These are phyloP conservation scores for Rubia occidens DNA, from an alignment of 305 asterid species.

Conservation along the genomic window DNA sequence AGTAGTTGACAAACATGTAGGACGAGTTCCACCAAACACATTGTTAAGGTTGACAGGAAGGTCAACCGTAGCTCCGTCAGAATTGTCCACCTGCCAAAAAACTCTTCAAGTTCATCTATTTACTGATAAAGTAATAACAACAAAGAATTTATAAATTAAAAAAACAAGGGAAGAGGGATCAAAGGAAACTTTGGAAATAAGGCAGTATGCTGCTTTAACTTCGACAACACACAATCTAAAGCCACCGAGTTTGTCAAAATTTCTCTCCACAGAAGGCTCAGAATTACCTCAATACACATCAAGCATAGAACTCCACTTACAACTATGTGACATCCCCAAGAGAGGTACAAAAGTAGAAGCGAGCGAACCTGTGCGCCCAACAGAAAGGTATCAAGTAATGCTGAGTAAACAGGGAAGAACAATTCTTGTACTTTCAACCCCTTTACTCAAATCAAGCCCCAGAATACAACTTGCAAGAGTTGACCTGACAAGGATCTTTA, in stretches of 20 bases:
- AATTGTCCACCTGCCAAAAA: constrained; percentile 33
- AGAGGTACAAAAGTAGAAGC: constrained; percentile 12
- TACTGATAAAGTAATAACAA: not conserved
- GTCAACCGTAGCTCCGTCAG: constrained; percentile 43
- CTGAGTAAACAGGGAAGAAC: constrained; percentile 57
- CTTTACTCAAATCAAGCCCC: constrained; percentile 42
- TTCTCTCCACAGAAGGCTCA: not conserved
- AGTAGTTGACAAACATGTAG: too few species aligned
- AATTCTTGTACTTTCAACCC: constrained; percentile 40
- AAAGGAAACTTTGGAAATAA: not conserved
- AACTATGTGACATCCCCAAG: not conserved
- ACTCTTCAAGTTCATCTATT: not conserved
- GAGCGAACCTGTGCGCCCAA: constrained; percentile 64
- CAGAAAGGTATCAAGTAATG: constrained; percentile 68
- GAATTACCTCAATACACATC: not conserved
- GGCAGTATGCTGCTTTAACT: not conserved
- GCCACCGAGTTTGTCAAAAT: constrained; percentile 5
- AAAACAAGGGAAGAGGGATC: constrained; percentile 5
- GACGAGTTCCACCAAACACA: too few species aligned
- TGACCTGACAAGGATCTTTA: constrained; percentile 42
- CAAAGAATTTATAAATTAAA: too few species aligned
- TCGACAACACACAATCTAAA: constrained; percentile 4
- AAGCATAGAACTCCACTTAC: constrained; percentile 2
- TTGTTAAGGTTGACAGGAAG: constrained; percentile 28
- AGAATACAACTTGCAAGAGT: constrained; percentile 65